Evolutionary conservation across 768 basidiomycete species (phyloP).

Genomic region (Tylopilus intermedius): DNA sequence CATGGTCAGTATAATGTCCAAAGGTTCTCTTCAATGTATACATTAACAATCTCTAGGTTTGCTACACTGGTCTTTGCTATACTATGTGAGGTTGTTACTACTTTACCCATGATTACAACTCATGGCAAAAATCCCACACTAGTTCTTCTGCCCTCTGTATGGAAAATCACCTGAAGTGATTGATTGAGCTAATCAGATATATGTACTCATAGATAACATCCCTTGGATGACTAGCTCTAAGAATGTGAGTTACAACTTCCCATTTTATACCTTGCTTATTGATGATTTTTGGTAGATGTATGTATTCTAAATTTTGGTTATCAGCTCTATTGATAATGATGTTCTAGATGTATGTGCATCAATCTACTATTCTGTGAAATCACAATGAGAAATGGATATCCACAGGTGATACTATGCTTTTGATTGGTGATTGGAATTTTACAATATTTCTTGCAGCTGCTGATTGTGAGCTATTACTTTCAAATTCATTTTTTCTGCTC

Average conservation of each 20-base stretch:
- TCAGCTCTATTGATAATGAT: background rate
- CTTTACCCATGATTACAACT: background rate
- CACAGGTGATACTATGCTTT: too few relatives aligned
- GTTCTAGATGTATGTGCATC: background rate
- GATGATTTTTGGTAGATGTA: background rate
- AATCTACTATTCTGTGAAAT: too few relatives aligned
- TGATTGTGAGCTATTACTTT: too few relatives aligned
- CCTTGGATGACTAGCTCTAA: conserved; percentile 1
- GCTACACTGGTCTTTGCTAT: conserved; percentile 1
- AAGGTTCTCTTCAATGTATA: background rate
- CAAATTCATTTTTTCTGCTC: too few relatives aligned
- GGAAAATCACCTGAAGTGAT: background rate
- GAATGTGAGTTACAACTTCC: background rate
- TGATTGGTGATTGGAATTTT: too few relatives aligned
- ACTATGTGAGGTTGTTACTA: background rate
- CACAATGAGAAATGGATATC: too few relatives aligned
- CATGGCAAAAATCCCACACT: background rate
- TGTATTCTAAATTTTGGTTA: background rate
- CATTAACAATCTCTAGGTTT: background rate
- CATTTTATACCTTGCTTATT: background rate
- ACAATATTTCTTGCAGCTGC: too few relatives aligned
- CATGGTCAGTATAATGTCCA: background rate
- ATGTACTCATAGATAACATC: background rate
- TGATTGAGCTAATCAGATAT: background rate
- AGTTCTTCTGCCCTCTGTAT: background rate